Evolutionary conservation across 2,329 filamentous ascomycete genomes (phyloP), one percentile per base, ranked within the genome.

Genomic region (Neonectria sp.): DNA sequence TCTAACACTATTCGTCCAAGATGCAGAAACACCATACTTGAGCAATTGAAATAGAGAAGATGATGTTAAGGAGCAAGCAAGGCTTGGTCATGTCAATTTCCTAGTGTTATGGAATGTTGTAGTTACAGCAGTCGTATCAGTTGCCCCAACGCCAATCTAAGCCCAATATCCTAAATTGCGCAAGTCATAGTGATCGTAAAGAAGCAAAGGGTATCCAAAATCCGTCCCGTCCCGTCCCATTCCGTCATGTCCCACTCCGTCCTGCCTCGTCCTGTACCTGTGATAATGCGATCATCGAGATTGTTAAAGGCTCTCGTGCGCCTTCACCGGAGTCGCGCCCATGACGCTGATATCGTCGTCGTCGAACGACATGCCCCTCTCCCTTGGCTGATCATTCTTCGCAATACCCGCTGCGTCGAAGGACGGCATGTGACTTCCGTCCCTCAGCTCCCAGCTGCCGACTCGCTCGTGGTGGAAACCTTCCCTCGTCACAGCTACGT

Each of bases 391-490:
- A 27, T 77, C 72, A 24, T 73, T 72, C 3, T 75, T 76, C 27
- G 75, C 72, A 21, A 70, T 76, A 17, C 64, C 75, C 45, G 60
- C 76, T 29, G 52, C 67, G 17, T 68, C 68, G 3, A 52, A 51
- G 7, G 58, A 59, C 17, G 70, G 63, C 2, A 70, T 12, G 6
- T 56, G 53, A 17, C 43, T 74, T 6, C 67, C 70, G 2, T 67
- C 67, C 17, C 75, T 76, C 58, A 88, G 75, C 70, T 88, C 86
- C 86, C 86, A 87, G 73, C 85, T 86, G 1, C 85, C 85, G 15
- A 83, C 74, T 7, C 85, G 81, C 69, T 84, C 85, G 37, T 86
- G 83, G 4, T 79, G 78, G 5, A 71, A 76, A 0, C 85, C 85
- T 7, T 75, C 75, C 49, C 77, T 79, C 1, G 80, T 79, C 3